Base-by-base conservation (phyloP, 257 asterid species). In the Lantana camara region DNA sequence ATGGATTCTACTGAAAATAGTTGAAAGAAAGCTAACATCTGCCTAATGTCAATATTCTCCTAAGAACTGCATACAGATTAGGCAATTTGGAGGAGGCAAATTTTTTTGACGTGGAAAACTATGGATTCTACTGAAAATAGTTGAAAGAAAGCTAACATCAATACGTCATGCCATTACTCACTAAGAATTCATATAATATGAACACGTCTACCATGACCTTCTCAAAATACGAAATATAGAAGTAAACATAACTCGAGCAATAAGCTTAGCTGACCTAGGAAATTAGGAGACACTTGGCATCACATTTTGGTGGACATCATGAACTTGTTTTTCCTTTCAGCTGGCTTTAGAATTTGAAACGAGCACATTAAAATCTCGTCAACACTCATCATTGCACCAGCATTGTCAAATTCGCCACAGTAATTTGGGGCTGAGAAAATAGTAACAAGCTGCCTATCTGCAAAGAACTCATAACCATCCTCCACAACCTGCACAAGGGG, bases 401-500 rank as follows among this genome's bases (percentile, higher is more conserved):
- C 82, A 77, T 80, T 80, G 69, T 80, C 86, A 35, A 80, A 80
- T 74, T 80, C 86, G 23, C 86, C 86, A 7, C 86, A 80, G 63
- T 80, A 80, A 69, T 81, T 81, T 11, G 86, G 86, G 9, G 86
- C 86, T 30, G 86, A 81, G 66, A 81, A 81, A 34, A 81, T 73
- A 1, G 87, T 81, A 42, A 81, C 87, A 37, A 81, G 87, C 66
- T 81, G 83, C 73, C 87, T 81, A 1, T 81, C 87, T 45, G 87
- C 87, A 72, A 81, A 81, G 68, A 81, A 81, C 55, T 81, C 87
- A 49, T 81, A 81, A 16, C 87, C 87, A 58, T 81, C 87, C 65
- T 81, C 83, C 47, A 81, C 87, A 75, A 81, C 87, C 87, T 81
- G 77, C 51, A 75, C 57, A 54, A 41, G 0, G 30, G 30, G 44